Evolutionary conservation across 495 filamentous ascomycete species (phyloP), one percentile per base, ranked within the genome.

Genomic region (Extremus antarcticus): DNA sequence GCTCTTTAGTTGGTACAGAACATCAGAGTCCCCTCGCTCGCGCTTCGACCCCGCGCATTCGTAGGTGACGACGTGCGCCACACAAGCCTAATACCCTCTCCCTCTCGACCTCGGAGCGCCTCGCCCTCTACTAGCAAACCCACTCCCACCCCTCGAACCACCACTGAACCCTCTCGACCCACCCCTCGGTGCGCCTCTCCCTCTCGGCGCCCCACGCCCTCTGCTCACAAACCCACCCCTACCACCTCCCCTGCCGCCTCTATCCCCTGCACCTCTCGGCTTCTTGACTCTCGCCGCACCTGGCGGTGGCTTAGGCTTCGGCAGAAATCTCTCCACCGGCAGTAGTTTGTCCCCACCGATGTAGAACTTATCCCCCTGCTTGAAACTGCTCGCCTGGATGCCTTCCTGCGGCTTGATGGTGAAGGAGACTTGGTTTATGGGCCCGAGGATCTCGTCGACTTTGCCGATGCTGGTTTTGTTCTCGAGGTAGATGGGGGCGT

Each of bases 371-470:
- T 98, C 92, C 58, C 94, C 92, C 52, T 80, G 65, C 71, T 95
- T 95, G 83, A 97, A 98, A 1, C 87, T 94, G 19, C 81, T 80
- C 43, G 92, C 90, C 66, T 92, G 83, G 71, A 98, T 96, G 63
- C 92, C 92, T 65, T 95, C 90, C 66, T 87, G 79, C 35, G 94
- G 89, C 74, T 96, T 97, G 70, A 98, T 81, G 56, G 92, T 97
- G 81, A 98, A 98, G 76, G 84, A 95, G 55, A 97, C 89, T 70
- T 94, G 85, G 76, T 94, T 96, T 69, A 98, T 84, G 50, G 91
- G 88, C 39, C 90, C 90, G 50, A 96, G 81, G 56, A 96, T 87
- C 76, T 96, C 90, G 75, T 95, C 89, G 66, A 95, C 85, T 74
- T 94, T 91, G 72, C 86, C 89, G 71, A 95, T 25, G 35, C 43